A percentile compares a stretch with the other conserved stretches of the same genome.
These are phyloP conservation scores for Botrytis byssoidea DNA, from an alignment of 2,329 filamentous ascomycete species.

Conservation along the genomic window DNA sequence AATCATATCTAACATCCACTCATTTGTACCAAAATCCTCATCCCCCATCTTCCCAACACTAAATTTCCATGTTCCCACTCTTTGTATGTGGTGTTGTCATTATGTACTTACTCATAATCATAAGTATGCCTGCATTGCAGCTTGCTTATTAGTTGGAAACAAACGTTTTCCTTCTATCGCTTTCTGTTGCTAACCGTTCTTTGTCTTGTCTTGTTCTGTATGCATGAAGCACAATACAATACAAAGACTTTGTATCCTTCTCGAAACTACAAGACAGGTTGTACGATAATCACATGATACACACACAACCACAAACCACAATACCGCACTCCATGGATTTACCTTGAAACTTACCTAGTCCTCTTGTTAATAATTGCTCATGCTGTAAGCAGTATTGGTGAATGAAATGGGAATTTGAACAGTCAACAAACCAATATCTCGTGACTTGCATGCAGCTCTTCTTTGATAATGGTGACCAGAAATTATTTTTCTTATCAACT, in stretches of 20 bases:
- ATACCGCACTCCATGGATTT: background rate
- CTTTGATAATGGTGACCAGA: background rate
- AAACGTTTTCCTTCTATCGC: background rate
- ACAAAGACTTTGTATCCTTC: background rate
- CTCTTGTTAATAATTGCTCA: background rate
- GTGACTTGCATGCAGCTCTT: background rate
- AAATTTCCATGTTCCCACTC: background rate
- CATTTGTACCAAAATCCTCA: fast-evolving
- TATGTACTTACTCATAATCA: background rate
- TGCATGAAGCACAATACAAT: background rate
- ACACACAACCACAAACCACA: background rate
- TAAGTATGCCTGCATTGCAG: background rate
- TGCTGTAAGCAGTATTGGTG: background rate
- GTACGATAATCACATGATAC: background rate
- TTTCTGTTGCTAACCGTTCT: background rate
- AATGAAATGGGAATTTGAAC: background rate
- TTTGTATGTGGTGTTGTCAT: background rate
- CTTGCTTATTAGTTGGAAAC: background rate
- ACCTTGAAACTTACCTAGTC: background rate
- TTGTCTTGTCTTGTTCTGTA: background rate
- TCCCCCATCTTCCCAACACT: background rate
- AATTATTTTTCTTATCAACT: background rate
- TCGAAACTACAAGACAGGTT: background rate
- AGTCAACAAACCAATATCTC: background rate
- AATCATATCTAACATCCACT: background rate